Base-by-base conservation (phyloP, 768 basidiomycete genomes). In the Mycena pura region DNA sequence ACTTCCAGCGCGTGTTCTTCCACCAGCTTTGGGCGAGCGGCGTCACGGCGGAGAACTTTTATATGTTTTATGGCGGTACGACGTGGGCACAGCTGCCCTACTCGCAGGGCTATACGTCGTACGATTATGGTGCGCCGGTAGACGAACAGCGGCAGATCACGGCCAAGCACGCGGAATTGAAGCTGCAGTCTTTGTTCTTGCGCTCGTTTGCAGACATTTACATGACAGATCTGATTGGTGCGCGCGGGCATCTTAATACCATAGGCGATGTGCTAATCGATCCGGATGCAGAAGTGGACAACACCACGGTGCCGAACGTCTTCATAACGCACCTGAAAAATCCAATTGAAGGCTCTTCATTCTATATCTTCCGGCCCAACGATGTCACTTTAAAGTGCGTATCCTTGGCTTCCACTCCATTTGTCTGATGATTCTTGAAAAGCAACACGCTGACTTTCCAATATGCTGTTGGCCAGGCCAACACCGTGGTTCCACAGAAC, bases 1-100 rank as follows among this genome's bases (percentile, higher is more conserved):
- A 81, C 56, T 87, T 86, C 64, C 74, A 81, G 69, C 78, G 78
- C 50, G 87, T 88, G 6, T 88, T 88, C 66, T 80, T 86, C 68
- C 78, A 83, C 55, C 66, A 83, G 38, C 76, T 85, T 55, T 86
- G 82, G 81, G 85, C 86, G 6, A 72, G 76, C n/a, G 87, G 86
- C 65, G 83, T 77, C 9, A 88, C 86, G 57, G 60, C 87, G 49
- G 77, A 85, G 38, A 86, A 82, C 63, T 84, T 83, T 51, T 88
- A 88, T 69, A 88, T 88, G 87, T 67, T 86, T 34, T 85, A 81
- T 61, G 48, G 62, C 6, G 62, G 62, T 3, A 64, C 62, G 22
- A 59, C 57, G 5, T 64, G 62, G 62, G 62, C 25, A 13, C 57
- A 59, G 48, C 52, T 64, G 3, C 52, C 62, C 17, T 64, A 59